Evolutionary conservation across 1,284 basidiomycete species (phyloP).

Genomic region (Coriolopsis trogii): DNA sequence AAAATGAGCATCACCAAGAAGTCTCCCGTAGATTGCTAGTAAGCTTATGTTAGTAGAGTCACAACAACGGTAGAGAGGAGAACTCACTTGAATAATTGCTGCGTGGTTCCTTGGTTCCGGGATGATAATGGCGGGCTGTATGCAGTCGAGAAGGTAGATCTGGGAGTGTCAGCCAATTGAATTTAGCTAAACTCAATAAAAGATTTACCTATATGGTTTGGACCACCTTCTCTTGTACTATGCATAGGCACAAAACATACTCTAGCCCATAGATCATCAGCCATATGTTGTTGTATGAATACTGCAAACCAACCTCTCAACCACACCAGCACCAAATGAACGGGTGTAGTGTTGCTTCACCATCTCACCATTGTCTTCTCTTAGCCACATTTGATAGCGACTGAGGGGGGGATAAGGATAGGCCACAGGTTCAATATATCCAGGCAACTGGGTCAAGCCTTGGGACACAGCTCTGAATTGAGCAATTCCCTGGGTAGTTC

Average conservation of each 20-base stretch:
- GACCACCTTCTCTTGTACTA: conserved; percentile 32
- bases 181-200: background rate
- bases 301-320: conserved; percentile 51
- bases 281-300: background rate
- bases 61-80: background rate
- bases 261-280: conserved; percentile 32
- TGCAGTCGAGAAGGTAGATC: conserved; percentile 48
- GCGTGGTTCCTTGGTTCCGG: too few species aligned
- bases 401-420: conserved; percentile 54
- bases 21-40: conserved; percentile 55
- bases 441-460: conserved; percentile 35
- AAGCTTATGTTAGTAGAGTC: background rate
- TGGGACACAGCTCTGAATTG: conserved; percentile 40
- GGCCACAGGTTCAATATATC: conserved; percentile 46
- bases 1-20: conserved; percentile 54
- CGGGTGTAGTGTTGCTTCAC: conserved; percentile 55
- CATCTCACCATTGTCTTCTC: conserved; percentile 35
- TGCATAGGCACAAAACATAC: conserved; percentile 52
- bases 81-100: background rate
- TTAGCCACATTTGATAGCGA: conserved; percentile 58
- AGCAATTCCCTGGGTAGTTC: conserved; percentile 43
- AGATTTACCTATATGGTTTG: conserved; percentile 48
- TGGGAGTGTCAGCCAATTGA: conserved; percentile 20
- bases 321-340: conserved; percentile 38
- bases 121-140: too few species aligned